Percentiles rank a stretch among this genome's conserved stretches.
Evolutionary conservation across 2,329 filamentous ascomycete genomes (phyloP).

Genomic region (Graphilbum ipis-grandicollis): DNA sequence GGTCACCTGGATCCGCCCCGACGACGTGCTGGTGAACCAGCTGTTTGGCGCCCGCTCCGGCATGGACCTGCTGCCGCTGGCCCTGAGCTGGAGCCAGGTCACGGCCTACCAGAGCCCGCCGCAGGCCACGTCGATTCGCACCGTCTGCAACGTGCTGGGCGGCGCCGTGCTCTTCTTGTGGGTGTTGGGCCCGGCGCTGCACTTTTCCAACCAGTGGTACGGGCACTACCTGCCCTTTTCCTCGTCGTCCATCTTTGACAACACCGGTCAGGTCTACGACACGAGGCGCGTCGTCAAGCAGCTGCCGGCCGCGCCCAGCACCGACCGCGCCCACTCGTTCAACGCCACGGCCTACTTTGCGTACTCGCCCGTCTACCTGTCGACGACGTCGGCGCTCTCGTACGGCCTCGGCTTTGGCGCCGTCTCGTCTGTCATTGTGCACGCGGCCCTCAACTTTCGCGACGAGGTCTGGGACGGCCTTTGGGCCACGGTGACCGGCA

Average conservation of each 20-base stretch:
- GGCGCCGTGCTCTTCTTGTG: slow-evolving; percentile 37
- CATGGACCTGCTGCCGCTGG: slow-evolving; percentile 16
- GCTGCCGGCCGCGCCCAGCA: slow-evolving; percentile 8
- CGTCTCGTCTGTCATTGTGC: slow-evolving; percentile 33
- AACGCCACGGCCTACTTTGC: slow-evolving; percentile 26
- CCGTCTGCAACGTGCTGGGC: slow-evolving; percentile 43
- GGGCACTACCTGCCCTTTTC: slow-evolving; percentile 33
- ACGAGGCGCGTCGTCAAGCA: slow-evolving; percentile 23
- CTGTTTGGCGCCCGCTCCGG: slow-evolving; percentile 18
- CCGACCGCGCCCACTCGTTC: slow-evolving; percentile 24
- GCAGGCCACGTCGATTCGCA: slow-evolving; percentile 26
- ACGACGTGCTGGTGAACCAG: slow-evolving; percentile 15
- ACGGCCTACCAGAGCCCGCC: slow-evolving; percentile 6
- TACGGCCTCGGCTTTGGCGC: slow-evolving; percentile 39
- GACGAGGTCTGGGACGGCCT: slow-evolving; percentile 4
- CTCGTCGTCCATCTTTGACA: slow-evolving; percentile 32
- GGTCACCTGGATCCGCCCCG: slow-evolving; percentile 34
- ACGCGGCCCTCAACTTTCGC: slow-evolving; percentile 25
- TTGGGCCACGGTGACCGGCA: background rate
- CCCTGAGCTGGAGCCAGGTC: slow-evolving; percentile 20
- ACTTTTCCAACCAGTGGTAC: slow-evolving; percentile 41
- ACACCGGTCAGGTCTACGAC: slow-evolving; percentile 29
- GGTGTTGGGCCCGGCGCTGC: slow-evolving; percentile 37
- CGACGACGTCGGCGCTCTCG: slow-evolving; percentile 28
- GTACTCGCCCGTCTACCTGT: slow-evolving; percentile 34